Evolutionary conservation across 495 filamentous ascomycete species (phyloP), one percentile per base, ranked within the genome.

Genomic region (Schizothecium vesticola): DNA sequence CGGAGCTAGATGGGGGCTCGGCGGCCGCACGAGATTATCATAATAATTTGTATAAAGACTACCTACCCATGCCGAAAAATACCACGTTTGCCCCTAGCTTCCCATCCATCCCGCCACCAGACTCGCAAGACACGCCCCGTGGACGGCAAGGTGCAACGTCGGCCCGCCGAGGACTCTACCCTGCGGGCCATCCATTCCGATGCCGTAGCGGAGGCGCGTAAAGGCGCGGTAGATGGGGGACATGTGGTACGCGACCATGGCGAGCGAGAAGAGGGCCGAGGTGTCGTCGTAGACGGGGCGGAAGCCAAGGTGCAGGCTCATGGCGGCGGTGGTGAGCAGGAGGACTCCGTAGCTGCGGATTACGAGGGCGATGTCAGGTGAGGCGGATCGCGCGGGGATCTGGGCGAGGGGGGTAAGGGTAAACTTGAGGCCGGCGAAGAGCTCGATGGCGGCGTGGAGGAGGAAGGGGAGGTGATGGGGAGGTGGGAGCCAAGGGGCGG

Each of bases 321-420:
- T 33, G 2, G 80, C 56, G 63, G 75, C 79, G 28, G 78, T 80
- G 3, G 77, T 68, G 19, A 80, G 29, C 0, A 83, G 64, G 3
- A 81, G 69, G 1, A 78, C 80, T 11, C 81, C 81, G 7, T 79
- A 77, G 68, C 77, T 80, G 36, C 67, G 69, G 11, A 83, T 67
- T 56, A 83, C 75, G 28, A 82, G 80, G 11, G 63, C 69, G 11
- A 75, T 73, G 1, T 79, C 77, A 11, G 61, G 36, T 0, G 76
- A 69, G 31, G 75, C 75, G 56, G 61, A 51, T 2, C 43, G 16
- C 19, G 43, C 63, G 1, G 71, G 74, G n/a, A 80, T 73, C 56
- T 80, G 79, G 63, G 10, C 69, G 10, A 57, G 19, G 16, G 63
- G 67, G 0, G 56, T 26, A 1, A 67, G 56, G 31, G 23, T 64